A percentile compares a stretch with the other conserved stretches of the same genome.
Evolutionary conservation across 176 grass and related monocot species (phyloP).

Genomic region (Rhynchospora breviuscula): DNA sequence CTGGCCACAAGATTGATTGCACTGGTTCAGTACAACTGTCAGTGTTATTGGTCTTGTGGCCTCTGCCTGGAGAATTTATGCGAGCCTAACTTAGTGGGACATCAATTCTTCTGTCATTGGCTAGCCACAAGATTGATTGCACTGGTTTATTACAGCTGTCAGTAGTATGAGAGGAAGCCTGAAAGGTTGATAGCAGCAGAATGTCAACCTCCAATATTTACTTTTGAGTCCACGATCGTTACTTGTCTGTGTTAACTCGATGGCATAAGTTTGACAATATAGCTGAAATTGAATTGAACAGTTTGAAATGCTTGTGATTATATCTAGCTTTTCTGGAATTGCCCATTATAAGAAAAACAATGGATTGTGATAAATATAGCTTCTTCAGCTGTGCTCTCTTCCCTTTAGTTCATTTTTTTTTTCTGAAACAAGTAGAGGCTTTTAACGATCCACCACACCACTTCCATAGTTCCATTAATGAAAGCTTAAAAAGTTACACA

Average conservation of each 20-base stretch:
- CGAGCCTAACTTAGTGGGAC: background rate
- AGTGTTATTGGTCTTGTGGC: background rate
- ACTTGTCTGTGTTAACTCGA: background rate
- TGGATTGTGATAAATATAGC: too few relatives aligned
- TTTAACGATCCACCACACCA: too few relatives aligned
- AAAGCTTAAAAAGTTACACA: too few relatives aligned
- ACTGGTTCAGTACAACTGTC: background rate
- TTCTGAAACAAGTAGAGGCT: too few relatives aligned
- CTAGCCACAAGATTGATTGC: background rate
- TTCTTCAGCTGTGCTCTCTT: background rate
- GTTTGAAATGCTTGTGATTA: background rate
- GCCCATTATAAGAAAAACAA: too few relatives aligned
- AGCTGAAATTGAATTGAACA: background rate
- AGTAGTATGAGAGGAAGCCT: background rate
- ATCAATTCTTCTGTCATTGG: background rate
- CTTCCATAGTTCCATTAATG: too few relatives aligned
- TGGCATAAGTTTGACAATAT: background rate
- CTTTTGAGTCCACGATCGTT: background rate
- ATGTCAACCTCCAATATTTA: background rate
- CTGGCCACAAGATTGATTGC: too few relatives aligned
- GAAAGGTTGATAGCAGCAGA: conserved; percentile 1
- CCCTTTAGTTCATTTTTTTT: too few relatives aligned
- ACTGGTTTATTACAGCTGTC: background rate
- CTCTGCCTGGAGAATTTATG: background rate
- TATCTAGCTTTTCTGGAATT: too few relatives aligned